Conservation (phyloP, 139 green algal genomes). For the Chlamydomonas sp. region DNA sequence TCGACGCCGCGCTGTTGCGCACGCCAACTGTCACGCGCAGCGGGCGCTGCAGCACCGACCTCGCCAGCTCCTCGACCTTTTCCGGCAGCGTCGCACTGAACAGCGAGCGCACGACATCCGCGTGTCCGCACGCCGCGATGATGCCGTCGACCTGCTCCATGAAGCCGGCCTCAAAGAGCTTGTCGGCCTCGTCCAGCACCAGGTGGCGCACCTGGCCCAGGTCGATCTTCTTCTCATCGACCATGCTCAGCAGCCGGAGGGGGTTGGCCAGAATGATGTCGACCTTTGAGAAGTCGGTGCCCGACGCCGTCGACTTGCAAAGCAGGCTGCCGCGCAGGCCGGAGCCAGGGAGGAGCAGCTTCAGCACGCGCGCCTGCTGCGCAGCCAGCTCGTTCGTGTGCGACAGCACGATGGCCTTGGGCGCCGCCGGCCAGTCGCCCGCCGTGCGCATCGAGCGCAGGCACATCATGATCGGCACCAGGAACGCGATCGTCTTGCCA, state of each 20-base stretch:
- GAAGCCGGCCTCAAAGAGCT: slow-evolving; percentile 90
- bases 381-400: slow-evolving; percentile 83
- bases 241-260: slow-evolving; percentile 57
- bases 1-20: slow-evolving; percentile 50
- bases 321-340: slow-evolving; percentile 62
- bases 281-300: slow-evolving; percentile 59
- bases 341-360: slow-evolving; percentile 60
- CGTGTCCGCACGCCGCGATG: slow-evolving; percentile 65
- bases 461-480: slow-evolving; percentile 66
- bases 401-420: slow-evolving; percentile 58
- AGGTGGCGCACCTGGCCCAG: slow-evolving; percentile 50
- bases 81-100: slow-evolving; percentile 93
- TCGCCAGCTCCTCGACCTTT: slow-evolving; percentile 30
- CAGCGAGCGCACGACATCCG: slow-evolving; percentile 41
- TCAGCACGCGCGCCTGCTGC: slow-evolving; percentile 62
- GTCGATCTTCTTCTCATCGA: slow-evolving; percentile 46
- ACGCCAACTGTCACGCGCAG: slow-evolving; percentile 81
- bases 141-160: slow-evolving; percentile 77
- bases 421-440: slow-evolving; percentile 19
- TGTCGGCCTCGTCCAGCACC: slow-evolving; percentile 94
- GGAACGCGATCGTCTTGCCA: slow-evolving; percentile 90
- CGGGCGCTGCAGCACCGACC: slow-evolving; percentile 68
- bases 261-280: slow-evolving; percentile 89
- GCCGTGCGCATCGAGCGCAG: slow-evolving; percentile 18
- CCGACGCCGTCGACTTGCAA: slow-evolving; percentile 57